These are phyloP conservation scores for Pythium aristosporum DNA, from an alignment of 352 stramenopile genomes.

Conservation along the genomic window DNA sequence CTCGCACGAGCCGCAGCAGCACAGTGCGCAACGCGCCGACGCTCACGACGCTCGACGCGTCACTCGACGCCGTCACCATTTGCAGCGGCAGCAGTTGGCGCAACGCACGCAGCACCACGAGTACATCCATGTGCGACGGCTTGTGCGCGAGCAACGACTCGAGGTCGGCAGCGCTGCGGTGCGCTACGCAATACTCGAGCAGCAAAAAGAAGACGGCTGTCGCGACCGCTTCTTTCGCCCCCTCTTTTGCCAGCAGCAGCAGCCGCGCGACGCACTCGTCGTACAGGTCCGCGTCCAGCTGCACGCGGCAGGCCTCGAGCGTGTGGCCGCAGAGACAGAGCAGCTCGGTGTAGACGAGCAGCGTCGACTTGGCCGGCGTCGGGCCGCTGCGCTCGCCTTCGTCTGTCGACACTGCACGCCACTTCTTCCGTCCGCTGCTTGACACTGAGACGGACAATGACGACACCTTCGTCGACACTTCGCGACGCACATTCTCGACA, in stretches of 20 bases:
- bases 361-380: constrained; percentile 28
- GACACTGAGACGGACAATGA: neutral
- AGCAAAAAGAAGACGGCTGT: constrained; percentile 65
- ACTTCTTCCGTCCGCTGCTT: neutral
- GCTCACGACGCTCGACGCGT: constrained; percentile 26
- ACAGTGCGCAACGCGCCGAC: constrained; percentile 28
- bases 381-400: neutral
- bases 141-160: constrained; percentile 50
- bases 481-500: constrained; percentile 31
- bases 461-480: neutral
- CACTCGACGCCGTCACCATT: constrained; percentile 6
- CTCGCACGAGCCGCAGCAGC: constrained; percentile 24
- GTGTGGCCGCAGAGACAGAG: constrained; percentile 50
- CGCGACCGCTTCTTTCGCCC: constrained; percentile 12
- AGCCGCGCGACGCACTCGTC: constrained; percentile 52
- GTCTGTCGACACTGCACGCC: neutral
- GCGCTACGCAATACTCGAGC: constrained; percentile 59
- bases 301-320: constrained; percentile 53
- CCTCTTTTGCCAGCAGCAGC: constrained; percentile 10
- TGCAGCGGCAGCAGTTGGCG: constrained; percentile 30
- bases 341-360: constrained; percentile 65
- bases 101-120: constrained; percentile 61
- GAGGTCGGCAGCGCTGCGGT: constrained; percentile 45
- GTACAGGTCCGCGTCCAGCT: constrained; percentile 64
- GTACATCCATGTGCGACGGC: constrained; percentile 48